Base-by-base conservation (phyloP, 2,329 filamentous ascomycete genomes). In the Sarocladium oryzae region DNA sequence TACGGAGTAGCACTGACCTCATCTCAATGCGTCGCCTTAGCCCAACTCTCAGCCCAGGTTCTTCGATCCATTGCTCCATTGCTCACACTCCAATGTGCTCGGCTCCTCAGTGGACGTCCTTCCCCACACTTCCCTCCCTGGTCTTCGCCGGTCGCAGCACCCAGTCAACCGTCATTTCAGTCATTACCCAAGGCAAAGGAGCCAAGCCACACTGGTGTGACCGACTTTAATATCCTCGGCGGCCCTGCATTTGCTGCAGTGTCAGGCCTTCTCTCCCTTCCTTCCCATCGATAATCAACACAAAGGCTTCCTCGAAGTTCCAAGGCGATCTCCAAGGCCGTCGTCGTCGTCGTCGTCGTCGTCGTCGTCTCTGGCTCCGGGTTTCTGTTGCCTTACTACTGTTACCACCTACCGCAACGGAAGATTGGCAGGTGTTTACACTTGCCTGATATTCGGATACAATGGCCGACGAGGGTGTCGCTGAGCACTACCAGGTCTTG, bases 401-500 rank as follows among this genome's bases (percentile, higher is more conserved):
- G n/a, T n/a, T 13, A 5, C 24, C 26, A 48, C 8, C 11, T 13
- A 30, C 21, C 16, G 26, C 43, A 48, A 48, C 43, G 26, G 26
- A 48, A 24, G 24, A 32, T 33, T 33, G 9, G 43, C 43, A 23
- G n/a, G 43, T 48, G 43, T 30, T 32, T 11, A 33, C 43, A 48
- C 43, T 48, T 48, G 26, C 43, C 32, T 32, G 43, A 21, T 33
- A 48, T 48, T 32, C 43, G 43, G 46, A 49, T 62, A 68, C 60
- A 53, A 81, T 83, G 79, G 75, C 74, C 36, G 75, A 77, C 66
- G 78, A 81, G 69, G 78, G 75, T 58, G 85, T 95, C 75, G 88
- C 91, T 61, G 84, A 85, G 63, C 86, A 88, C 66, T 99, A 96
- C 70, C 88, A 96, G 72, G 88, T 97, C 67, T 79, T 97, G 62